Evolutionary conservation across 345 rosid genomes (phyloP), one percentile per base, ranked within the genome.

Genomic region (Iberis pinnata): DNA sequence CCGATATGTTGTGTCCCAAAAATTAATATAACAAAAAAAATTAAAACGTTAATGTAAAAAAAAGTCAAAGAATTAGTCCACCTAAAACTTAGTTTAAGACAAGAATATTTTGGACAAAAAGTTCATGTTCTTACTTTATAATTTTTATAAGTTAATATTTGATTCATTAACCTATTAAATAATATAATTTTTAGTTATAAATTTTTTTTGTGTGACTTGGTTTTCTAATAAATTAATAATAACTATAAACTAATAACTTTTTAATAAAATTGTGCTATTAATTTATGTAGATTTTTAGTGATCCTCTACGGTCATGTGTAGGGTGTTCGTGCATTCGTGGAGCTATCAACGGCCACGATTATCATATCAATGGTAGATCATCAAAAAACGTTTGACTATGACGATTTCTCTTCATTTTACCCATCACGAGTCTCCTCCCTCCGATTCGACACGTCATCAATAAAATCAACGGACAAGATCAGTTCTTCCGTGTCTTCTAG

Each of bases 321-420:
- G 99, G 99, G 99, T 43, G 83, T 83, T 10, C 89, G 95, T 13
- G 76, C 95, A n/a, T 92, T 92, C 63, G 75, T 92, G n/a, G 97
- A 92, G 59, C 72, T 83, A 1, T 92, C 97, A 12, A 60, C 87
- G 52, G 78, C 64, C 8, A 85, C 87, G 19, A 73, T 43, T 64
- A 75, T 85, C 24, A 80, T 92, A n/a, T 81, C 97, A 1, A 85
- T 90, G 16, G 46, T 72, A 2, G 95, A 88, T 61, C 85, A 76
- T 31, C 88, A 80, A 66, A 81, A 85, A 8, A 72, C 94, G 12
- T 58, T 76, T 1, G 97, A 83, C 63, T 88, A 77, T 75, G 74
- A 73, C 53, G 97, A 85, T 66, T 53, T 59, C 45, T 81, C 87
- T 27, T 56, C 90, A 0, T 58, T 86, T 4, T 81, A 88, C 59